Evolutionary conservation across 805 yeast species (phyloP).

Genomic region (Candida ulmi): DNA sequence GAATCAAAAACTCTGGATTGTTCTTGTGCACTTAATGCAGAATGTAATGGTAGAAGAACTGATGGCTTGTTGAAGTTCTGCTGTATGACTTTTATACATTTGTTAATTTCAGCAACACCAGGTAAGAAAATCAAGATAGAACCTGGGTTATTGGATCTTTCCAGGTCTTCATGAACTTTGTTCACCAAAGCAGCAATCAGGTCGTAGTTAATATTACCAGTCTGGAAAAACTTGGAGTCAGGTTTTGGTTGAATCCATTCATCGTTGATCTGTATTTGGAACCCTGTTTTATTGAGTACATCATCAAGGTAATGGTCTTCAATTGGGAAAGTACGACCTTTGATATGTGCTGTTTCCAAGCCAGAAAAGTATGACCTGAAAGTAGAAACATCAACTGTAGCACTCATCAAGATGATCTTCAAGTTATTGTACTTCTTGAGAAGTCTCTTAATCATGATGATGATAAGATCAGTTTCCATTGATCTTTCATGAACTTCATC

Average conservation of each 20-base stretch:
- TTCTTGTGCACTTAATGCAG: conserved; percentile 77
- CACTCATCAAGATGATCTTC: conserved; percentile 84
- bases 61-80: conserved; percentile 20
- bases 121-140: conserved; percentile 84
- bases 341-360: conserved; percentile 71
- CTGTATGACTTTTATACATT: conserved; percentile 43
- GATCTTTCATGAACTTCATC: conserved; percentile 98
- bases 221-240: conserved; percentile 57
- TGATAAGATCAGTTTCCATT: conserved; percentile 79
- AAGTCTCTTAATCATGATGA: conserved; percentile 68
- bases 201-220: conserved; percentile 71
- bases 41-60: conserved; percentile 73
- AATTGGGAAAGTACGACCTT: conserved; percentile 93
- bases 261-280: conserved; percentile 39
- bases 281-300: conserved; percentile 52
- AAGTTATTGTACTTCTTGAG: conserved; percentile 41
- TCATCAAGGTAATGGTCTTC: conserved; percentile 68
- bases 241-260: conserved; percentile 51
- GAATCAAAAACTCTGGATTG: conserved; percentile 68
- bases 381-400: conserved; percentile 72
- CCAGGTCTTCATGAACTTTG: conserved; percentile 46
- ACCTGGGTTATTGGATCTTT: conserved; percentile 42
- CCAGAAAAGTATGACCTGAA: conserved; percentile 62
- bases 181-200: conserved; percentile 53
- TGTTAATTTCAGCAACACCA: conserved; percentile 83